Base-by-base conservation (phyloP, 2,329 filamentous ascomycete genomes). In the Cladosporium sphaerospermum region DNA sequence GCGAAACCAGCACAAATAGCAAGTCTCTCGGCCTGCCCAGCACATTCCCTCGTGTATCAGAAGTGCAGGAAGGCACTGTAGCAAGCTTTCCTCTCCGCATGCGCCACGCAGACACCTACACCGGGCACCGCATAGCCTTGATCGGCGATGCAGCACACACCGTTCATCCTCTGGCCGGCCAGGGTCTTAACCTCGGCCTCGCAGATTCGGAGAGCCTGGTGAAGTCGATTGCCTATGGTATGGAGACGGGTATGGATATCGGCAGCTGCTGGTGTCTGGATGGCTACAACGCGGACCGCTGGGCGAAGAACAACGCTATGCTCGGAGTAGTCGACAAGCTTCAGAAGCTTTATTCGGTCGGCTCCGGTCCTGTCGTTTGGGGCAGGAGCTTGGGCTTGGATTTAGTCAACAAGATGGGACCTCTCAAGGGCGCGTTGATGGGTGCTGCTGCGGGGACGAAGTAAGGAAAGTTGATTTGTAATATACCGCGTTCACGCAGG, bases 131-230 rank as follows among this genome's bases (percentile, higher is more conserved):
- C n/a, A 77, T 96, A 8, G 93, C 91, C 1, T 80, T 99, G 1
- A 83, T 99, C 34, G 93, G 93, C 56, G 93, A 99, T 60, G 93
- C 93, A 1, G 93, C 93, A 7, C 93, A 99, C 69, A 95, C 91
- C 1, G 84, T 96, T 59, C 93, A 99, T 69, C 93, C 93, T 0
- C 83, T 99, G 3, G 93, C 89, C 1, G 93, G 93, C 1, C 93
- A 97, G 70, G 93, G 93, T 1, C 77, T 99, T 11, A 99, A 99
- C 66, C 87, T 95, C 63, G 93, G 93, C 1, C 85, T 97, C 58
- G 90, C 83, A 14, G 93, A 99, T 67, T 87, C 93, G 0, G 84
- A 89, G 62, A 86, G 86, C 50, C 80, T 99, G 0, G 83, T 84
- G 6, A 79, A 78, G 57, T 84, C 84, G 0, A 86, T 99, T 47